Evolutionary conservation across 768 basidiomycete genomes (phyloP).

Genomic region (Trametes elegans): DNA sequence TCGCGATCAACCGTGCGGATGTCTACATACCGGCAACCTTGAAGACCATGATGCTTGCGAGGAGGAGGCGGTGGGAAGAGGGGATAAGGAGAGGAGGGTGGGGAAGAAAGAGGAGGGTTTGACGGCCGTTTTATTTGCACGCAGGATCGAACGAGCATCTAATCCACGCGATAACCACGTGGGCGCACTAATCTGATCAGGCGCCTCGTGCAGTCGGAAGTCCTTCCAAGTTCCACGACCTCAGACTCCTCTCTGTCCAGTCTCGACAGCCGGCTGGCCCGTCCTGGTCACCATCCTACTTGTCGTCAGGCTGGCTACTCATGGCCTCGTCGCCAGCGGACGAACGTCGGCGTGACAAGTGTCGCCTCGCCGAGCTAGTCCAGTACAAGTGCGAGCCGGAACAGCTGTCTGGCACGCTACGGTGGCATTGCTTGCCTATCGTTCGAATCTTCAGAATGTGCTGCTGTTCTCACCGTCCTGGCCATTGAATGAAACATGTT

Average conservation of each 20-base stretch:
- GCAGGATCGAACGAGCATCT: constrained; percentile 17
- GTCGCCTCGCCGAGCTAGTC: constrained; percentile 66
- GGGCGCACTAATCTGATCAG: neutral
- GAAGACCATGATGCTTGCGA: constrained; percentile 61
- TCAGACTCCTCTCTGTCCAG: neutral
- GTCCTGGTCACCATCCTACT: neutral
- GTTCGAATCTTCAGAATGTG: constrained; percentile 75
- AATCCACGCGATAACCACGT: constrained; percentile 20
- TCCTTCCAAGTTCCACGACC: neutral
- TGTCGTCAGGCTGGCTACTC: neutral
- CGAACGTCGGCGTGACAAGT: constrained; percentile 31
- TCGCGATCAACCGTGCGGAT: neutral
- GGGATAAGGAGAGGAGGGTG: constrained; percentile 27
- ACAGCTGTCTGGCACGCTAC: constrained; percentile 26
- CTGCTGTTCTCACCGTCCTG: constrained; percentile 27
- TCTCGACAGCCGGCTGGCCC: neutral
- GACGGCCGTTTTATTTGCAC: constrained; percentile 24
- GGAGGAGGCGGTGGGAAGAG: constrained; percentile 20
- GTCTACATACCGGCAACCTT: constrained; percentile 76
- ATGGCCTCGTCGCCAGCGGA: no score
- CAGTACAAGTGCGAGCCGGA: constrained; percentile 64
- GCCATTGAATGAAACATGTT: neutral
- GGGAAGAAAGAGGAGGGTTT: constrained; percentile 19
- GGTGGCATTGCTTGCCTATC: constrained; percentile 66
- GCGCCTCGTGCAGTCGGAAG: neutral